Evolutionary conservation across 768 basidiomycete genomes (phyloP), one percentile per base, ranked within the genome.

Genomic region (Coprinopsis marcescibilis): DNA sequence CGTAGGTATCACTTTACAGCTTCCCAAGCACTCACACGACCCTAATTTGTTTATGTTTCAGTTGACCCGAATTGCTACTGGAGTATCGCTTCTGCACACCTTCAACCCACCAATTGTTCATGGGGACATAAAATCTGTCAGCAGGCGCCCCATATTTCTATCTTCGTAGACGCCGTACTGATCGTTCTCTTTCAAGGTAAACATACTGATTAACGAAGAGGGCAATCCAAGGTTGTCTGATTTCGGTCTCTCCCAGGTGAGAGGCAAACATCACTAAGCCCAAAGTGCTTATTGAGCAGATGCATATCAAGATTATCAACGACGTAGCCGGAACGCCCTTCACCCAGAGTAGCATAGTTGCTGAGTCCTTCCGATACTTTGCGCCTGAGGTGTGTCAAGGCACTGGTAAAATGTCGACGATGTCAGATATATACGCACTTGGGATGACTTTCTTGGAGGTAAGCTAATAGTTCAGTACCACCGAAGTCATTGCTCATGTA

Each of bases 401-500:
- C 12, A 67, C 71, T 52, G 77, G 73, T 4, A 65, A 67, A 4
- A 60, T 81, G 20, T 75, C 73, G 0, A 62, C 64, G 4, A 61
- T 61, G 24, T 71, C 76, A 12, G 78, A 81, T 54, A 67, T 81
- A 12, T 81, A 78, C 49, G 70, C 79, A 8, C 72, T 69, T 24
- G 76, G 63, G 6, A 81, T 81, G 78, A 79, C 78, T 1, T 64
- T 77, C 29, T 62, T 81, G 13, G 79, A 81, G 70, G 78, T 75
- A 50, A 35, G 53, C 41, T 4, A 2, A 15, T 17, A 4, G 2
- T 37, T 6, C 8, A 24, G 6, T 26, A 15, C 8, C 15, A 23
- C 25, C 1, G 41, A 2, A n/a, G 23, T 15, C 5, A 23, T 17
- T 23, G 44, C 17, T 42, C 20, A 14, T 24, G 24, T 38, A 32